Conservation (phyloP, 2,329 filamentous ascomycete species). For the Reticulascus tulasneorum region DNA sequence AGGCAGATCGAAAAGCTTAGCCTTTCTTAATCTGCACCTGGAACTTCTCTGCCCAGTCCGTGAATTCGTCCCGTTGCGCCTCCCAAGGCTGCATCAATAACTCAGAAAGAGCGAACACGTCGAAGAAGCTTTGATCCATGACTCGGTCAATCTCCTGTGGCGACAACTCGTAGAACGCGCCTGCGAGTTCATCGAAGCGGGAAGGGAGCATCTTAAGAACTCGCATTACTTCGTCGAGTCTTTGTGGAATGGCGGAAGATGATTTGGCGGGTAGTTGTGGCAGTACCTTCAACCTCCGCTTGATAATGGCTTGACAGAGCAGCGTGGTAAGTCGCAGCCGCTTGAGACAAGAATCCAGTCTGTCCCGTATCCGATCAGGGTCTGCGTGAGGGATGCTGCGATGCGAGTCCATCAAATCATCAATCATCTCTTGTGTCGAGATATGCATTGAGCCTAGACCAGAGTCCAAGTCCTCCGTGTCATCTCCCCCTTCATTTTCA, state of each 20-base stretch:
- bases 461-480: slow-evolving; percentile 37
- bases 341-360: slow-evolving; percentile 61
- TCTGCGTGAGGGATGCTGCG: slow-evolving; percentile 61
- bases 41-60: slow-evolving; percentile 65
- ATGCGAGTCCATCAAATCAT: slow-evolving; percentile 63
- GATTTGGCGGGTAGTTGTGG: slow-evolving; percentile 34
- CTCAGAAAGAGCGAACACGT: slow-evolving; percentile 53
- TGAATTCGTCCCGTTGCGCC: slow-evolving; percentile 69
- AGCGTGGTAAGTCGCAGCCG: slow-evolving; percentile 64
- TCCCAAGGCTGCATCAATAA: slow-evolving; percentile 59
- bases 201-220: slow-evolving; percentile 60
- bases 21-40: slow-evolving; percentile 47
- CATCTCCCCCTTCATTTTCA: slow-evolving; percentile 37
- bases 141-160: slow-evolving; percentile 51
- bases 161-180: slow-evolving; percentile 68
- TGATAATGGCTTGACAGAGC: slow-evolving; percentile 65
- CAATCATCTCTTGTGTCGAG: slow-evolving; percentile 55
- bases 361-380: slow-evolving; percentile 58
- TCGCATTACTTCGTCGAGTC: slow-evolving; percentile 53
- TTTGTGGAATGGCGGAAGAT: slow-evolving; percentile 27
- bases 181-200: slow-evolving; percentile 65
- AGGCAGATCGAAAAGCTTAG: not conserved
- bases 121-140: slow-evolving; percentile 57
- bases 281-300: slow-evolving; percentile 63
- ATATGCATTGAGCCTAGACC: slow-evolving; percentile 17